Evolutionary conservation across 805 yeast genomes (phyloP).

Genomic region (Wickerhamomyces bisporus): DNA sequence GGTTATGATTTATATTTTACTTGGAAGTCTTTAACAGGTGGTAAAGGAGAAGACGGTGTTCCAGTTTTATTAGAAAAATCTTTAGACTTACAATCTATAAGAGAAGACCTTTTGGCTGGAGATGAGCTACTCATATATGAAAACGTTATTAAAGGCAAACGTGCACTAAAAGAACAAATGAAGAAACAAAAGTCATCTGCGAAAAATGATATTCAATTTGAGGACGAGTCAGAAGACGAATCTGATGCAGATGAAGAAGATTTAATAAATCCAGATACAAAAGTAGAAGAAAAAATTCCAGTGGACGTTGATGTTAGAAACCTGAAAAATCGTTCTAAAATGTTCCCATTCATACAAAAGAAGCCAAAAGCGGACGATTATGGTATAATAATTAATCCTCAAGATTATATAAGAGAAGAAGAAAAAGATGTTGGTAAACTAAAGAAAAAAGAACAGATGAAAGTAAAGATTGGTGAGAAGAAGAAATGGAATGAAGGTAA

Average conservation of each 20-base stretch:
- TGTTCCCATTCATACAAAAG: conserved; percentile 71
- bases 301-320: conserved; percentile 30
- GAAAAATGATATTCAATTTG: conserved; percentile 21
- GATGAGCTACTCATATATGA: conserved; percentile 46
- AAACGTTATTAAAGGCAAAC: conserved; percentile 38
- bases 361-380: conserved; percentile 76
- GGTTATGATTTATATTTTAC: conserved; percentile 44
- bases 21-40: conserved; percentile 47
- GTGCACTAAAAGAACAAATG: conserved; percentile 32
- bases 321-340: conserved; percentile 33
- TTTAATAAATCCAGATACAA: conserved; percentile 6
- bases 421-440: conserved; percentile 32
- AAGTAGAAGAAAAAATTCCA: conserved; percentile 27
- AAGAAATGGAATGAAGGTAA: conserved; percentile 33
- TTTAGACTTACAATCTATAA: conserved; percentile 32
- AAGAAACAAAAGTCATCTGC: conserved; percentile 27
- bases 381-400: conserved; percentile 69
- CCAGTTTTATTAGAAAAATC: conserved; percentile 49
- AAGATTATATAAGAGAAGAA: conserved; percentile 54
- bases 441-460: conserved; percentile 23
- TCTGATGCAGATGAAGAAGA: conserved; percentile 25
- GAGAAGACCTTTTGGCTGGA: conserved; percentile 47
- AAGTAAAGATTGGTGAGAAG: conserved; percentile 28
- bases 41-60: conserved; percentile 50
- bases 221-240: conserved; percentile 23